Conservation (phyloP, 1,284 basidiomycete species). For the Mycosarcoma mackinlayi region DNA sequence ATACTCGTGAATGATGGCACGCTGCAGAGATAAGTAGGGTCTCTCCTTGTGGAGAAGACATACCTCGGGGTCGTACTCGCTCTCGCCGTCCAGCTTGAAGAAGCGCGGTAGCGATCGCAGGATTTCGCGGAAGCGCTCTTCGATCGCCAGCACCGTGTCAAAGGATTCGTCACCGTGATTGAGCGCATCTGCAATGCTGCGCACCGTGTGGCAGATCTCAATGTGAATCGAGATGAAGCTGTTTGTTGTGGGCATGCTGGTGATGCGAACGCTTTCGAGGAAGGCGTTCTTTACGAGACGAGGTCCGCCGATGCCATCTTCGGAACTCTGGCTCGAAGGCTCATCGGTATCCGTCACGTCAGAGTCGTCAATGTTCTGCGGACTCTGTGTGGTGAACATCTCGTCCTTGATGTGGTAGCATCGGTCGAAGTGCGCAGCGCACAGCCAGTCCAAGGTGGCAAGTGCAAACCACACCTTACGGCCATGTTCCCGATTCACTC, state of each 20-base stretch:
- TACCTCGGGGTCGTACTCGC: constrained; percentile 57
- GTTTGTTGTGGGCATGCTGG: constrained; percentile 44
- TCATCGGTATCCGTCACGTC: constrained; percentile 38
- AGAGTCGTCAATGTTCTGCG: constrained; percentile 57
- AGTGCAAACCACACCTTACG: constrained; percentile 53
- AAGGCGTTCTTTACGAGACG: constrained; percentile 19
- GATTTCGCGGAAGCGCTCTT: constrained; percentile 49
- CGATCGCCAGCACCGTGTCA: constrained; percentile 50
- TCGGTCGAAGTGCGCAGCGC: constrained; percentile 38
- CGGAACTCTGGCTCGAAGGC: neutral
- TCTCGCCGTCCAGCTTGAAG: constrained; percentile 51
- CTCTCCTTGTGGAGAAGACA: constrained; percentile 49
- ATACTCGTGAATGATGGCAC: constrained; percentile 52
- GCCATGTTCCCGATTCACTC: constrained; percentile 32
- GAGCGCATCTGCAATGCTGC: constrained; percentile 42
- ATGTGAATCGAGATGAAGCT: constrained; percentile 53
- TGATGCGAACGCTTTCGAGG: constrained; percentile 27
- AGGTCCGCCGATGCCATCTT: constrained; percentile 12
- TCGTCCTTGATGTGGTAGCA: constrained; percentile 44
- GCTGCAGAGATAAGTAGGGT: constrained; percentile 57
- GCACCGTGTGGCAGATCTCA: constrained; percentile 49
- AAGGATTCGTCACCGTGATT: constrained; percentile 44
- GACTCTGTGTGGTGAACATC: constrained; percentile 52
- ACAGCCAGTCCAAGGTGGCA: constrained; percentile 44
- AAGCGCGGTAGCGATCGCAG: constrained; percentile 51